These are phyloP conservation scores for Xylariaceae sp. DNA, from an alignment of 2,329 filamentous ascomycete genomes.

Conservation along the genomic window DNA sequence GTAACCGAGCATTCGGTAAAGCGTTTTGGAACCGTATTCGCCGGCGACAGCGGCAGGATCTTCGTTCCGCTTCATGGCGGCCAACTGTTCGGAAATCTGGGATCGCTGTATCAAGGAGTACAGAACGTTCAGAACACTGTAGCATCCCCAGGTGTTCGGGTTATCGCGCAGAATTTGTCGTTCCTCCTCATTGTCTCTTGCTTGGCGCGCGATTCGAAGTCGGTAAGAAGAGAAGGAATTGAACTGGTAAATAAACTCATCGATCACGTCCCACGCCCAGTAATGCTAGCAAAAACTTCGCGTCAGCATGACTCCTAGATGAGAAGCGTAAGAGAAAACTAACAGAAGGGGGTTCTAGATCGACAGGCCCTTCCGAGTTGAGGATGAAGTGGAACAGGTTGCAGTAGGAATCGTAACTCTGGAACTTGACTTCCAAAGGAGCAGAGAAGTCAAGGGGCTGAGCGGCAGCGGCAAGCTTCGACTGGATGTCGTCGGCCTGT, in stretches of 20 bases:
- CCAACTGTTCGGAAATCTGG: conserved; percentile 95
- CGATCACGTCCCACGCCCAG: conserved; percentile 99
- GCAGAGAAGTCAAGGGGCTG: conserved; percentile 95
- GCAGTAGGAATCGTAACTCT: conserved; percentile 99
- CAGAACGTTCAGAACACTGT: conserved; percentile 97
- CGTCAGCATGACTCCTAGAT: conserved; percentile 20
- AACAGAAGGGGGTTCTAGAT: conserved; percentile 93
- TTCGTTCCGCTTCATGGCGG: conserved; percentile 89
- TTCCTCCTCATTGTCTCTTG: conserved; percentile 81
- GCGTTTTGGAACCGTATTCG: conserved; percentile 87
- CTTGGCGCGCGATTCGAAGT: conserved; percentile 77
- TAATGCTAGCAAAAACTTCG: conserved; percentile 67
- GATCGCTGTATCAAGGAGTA: conserved; percentile 98
- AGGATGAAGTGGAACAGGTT: conserved; percentile 98
- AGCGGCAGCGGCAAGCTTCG: conserved; percentile 82
- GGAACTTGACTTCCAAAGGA: conserved; percentile 92
- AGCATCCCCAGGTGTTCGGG: conserved; percentile 99
- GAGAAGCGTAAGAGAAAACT: conserved; percentile 35
- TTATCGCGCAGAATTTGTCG: conserved; percentile 87
- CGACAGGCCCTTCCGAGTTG: conserved; percentile 98
- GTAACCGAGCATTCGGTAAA: conserved; percentile 98
- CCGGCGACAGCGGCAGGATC: conserved; percentile 83
- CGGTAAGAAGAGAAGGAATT: conserved; percentile 98
- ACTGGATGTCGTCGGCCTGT: conserved; percentile 86
- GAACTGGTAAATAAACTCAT: conserved; percentile 99